These are phyloP conservation scores for Lyophyllum decastes DNA, from an alignment of 768 basidiomycete species.

Conservation along the genomic window DNA sequence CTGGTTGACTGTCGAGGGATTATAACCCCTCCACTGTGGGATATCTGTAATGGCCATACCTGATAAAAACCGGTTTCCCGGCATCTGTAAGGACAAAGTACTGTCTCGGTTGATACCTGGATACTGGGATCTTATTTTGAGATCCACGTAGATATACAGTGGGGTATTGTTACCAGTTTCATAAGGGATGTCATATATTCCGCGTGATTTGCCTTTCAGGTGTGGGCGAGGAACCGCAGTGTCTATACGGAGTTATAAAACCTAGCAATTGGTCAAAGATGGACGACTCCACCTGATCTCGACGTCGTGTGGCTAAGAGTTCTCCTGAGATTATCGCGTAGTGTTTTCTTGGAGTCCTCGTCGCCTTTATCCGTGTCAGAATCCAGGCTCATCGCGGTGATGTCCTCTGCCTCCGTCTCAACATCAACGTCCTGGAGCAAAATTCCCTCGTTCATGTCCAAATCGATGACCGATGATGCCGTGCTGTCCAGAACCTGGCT, in stretches of 20 bases:
- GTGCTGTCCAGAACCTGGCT: constrained; percentile 56
- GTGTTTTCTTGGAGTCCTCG: constrained; percentile 61
- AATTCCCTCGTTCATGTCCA: constrained; percentile 69
- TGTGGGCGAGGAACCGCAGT: constrained; percentile 28
- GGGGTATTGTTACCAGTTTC: constrained; percentile 33
- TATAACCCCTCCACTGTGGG: background rate
- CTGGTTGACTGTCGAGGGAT: constrained; percentile 42
- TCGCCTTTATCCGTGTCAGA: constrained; percentile 41
- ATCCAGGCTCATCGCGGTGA: constrained; percentile 42
- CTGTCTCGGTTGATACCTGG: constrained; percentile 59
- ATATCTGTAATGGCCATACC: constrained; percentile 44
- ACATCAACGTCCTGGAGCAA: constrained; percentile 70
- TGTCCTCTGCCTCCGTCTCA: constrained; percentile 57
- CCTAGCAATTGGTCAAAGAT: background rate
- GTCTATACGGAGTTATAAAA: constrained; percentile 23
- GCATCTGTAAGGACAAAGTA: constrained; percentile 95
- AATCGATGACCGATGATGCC: constrained; percentile 68
- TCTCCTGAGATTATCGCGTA: constrained; percentile 72
- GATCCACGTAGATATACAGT: background rate
- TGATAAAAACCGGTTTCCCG: constrained; percentile 95
- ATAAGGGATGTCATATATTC: constrained; percentile 41
- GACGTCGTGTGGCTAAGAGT: constrained; percentile 59
- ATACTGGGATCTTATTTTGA: constrained; percentile 27
- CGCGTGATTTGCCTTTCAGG: constrained; percentile 29
- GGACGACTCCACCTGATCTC: constrained; percentile 41